Conservation (phyloP, 1,284 basidiomycete species). For the Sporisorium iseilematis-ciliati region DNA sequence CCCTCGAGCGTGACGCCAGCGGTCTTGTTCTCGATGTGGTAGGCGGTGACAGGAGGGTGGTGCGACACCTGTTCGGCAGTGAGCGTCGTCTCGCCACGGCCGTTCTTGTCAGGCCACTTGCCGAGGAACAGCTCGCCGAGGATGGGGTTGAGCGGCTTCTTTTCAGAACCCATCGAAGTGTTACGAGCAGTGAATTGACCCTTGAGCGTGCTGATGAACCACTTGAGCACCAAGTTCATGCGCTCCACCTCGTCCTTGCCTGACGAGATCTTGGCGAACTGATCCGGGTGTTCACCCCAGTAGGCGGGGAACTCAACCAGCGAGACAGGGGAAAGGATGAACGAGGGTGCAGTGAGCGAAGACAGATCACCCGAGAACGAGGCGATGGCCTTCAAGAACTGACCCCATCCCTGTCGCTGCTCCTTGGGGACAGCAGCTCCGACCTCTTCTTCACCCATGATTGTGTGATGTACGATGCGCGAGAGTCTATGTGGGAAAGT, state of each 20-base stretch:
- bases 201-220: conserved; percentile 79
- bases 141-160: conserved; percentile 95
- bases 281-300: conserved; percentile 69
- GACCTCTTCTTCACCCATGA: conserved; percentile 59
- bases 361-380: conserved; percentile 82
- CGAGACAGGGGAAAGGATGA: conserved; percentile 71
- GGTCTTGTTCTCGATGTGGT: conserved; percentile 82
- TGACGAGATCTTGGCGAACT: conserved; percentile 57
- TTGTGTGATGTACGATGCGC: neutral
- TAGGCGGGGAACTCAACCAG: conserved; percentile 68
- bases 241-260: conserved; percentile 68
- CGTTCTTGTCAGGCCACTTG: conserved; percentile 83
- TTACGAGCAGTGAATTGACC: conserved; percentile 83
- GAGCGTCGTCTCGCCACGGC: conserved; percentile 85
- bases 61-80: conserved; percentile 83
- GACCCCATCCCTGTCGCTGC: conserved; percentile 63
- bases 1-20: conserved; percentile 86
- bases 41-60: conserved; percentile 75
- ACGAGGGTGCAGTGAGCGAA: conserved; percentile 87
- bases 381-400: conserved; percentile 68
- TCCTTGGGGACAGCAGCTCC: conserved; percentile 57
- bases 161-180: conserved; percentile 82
- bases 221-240: conserved; percentile 66
- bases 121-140: conserved; percentile 92
- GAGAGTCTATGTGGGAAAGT: conserved; percentile 8